Conservation (phyloP, 129 eudicot species). For the Kitagawia praeruptora region DNA sequence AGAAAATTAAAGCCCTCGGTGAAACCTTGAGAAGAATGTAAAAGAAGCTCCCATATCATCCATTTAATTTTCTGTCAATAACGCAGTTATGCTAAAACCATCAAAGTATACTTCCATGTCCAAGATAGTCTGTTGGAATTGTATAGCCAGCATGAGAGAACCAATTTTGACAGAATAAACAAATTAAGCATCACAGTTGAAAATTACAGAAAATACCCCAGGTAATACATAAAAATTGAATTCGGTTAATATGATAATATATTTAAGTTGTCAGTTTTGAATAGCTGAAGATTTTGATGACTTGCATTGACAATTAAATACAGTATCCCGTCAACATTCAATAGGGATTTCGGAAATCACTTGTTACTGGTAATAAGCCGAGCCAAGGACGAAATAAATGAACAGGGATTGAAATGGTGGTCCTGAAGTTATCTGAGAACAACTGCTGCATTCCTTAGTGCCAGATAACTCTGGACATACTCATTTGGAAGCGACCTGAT, state of each 20-base stretch:
- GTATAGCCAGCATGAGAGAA: no score
- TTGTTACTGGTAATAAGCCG: background rate
- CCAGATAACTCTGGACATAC: slow-evolving; percentile 82
- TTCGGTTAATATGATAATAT: no score
- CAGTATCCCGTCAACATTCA: background rate
- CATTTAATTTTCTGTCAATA: no score
- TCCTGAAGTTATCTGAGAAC: slow-evolving; percentile 45
- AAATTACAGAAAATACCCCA: background rate
- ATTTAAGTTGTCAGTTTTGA: no score
- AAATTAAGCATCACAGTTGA: background rate
- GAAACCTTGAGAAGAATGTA: background rate
- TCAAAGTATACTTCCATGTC: background rate
- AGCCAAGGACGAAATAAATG: background rate
- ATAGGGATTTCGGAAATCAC: background rate
- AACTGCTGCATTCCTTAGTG: slow-evolving; percentile 91
- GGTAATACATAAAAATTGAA: background rate
- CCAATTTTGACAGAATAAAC: background rate
- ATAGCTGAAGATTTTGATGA: background rate
- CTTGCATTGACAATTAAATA: background rate
- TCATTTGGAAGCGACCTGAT: slow-evolving; percentile 88
- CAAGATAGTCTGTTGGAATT: no score
- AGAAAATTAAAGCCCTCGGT: no score
- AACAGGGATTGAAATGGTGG: background rate
- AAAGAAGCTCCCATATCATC: background rate
- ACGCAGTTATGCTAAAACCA: background rate